Conservation (phyloP, 768 basidiomycete species). For the Scleroderma citrinum region DNA sequence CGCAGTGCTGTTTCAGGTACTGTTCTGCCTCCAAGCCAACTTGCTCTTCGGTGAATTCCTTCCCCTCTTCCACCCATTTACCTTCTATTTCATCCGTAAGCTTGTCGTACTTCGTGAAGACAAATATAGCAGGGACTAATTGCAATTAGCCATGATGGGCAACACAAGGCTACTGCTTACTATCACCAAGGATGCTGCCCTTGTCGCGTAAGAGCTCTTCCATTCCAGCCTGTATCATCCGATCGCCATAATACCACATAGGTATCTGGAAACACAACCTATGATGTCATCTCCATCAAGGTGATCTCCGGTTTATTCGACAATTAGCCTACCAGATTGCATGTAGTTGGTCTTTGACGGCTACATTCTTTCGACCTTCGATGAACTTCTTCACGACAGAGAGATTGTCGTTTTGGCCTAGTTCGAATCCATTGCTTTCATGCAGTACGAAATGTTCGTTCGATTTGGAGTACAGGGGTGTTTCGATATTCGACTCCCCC, state of each 20-base stretch:
- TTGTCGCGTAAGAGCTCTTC: neutral
- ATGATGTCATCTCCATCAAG: too few species aligned
- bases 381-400: slow-evolving; percentile 8
- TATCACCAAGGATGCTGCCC: neutral
- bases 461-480: slow-evolving; percentile 5
- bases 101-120: too few species aligned
- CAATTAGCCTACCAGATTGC: slow-evolving; percentile 7
- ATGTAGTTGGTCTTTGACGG: slow-evolving; percentile 3
- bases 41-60: too few species aligned
- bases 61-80: too few species aligned
- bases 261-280: neutral
- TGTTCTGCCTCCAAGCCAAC: too few species aligned
- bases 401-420: slow-evolving; percentile 4
- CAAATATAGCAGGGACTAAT: neutral
- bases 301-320: neutral
- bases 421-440: slow-evolving; percentile 13
- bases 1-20: too few species aligned
- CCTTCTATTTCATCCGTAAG: too few species aligned
- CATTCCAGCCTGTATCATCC: neutral
- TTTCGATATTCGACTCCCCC: slow-evolving; percentile 7
- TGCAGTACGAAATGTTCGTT: too few species aligned
- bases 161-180: neutral
- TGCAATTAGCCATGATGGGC: too few species aligned
- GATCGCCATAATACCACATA: neutral
- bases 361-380: neutral